These are phyloP conservation scores for Apodospora peruviana DNA, from an alignment of 495 filamentous ascomycete genomes.

Conservation along the genomic window DNA sequence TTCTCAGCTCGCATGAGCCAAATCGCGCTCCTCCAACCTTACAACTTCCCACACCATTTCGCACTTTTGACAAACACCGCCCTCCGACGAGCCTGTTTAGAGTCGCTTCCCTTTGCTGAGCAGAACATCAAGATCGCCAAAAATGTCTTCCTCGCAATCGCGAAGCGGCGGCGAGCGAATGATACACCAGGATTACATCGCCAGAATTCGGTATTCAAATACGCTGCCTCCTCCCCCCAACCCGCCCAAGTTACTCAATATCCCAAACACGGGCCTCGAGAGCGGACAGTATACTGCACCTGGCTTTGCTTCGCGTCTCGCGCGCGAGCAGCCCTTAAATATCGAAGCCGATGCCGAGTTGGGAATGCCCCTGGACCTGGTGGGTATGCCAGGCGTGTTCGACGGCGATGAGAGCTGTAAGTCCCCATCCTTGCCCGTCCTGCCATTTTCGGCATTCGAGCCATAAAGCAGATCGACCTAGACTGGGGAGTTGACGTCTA, in stretches of 20 bases:
- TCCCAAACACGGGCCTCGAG: slow-evolving; percentile 83
- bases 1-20: no score
- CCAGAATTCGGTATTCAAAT: slow-evolving; percentile 90
- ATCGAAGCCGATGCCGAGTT: slow-evolving; percentile 97
- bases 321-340: slow-evolving; percentile 85
- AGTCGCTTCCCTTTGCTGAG: no score
- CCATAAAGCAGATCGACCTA: not conserved
- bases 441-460: not conserved
- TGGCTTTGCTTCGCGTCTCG: slow-evolving; percentile 78
- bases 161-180: slow-evolving; percentile 47
- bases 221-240: slow-evolving; percentile 86
- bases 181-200: slow-evolving; percentile 94
- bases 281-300: slow-evolving; percentile 79
- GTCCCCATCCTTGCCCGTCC: slow-evolving; percentile 27
- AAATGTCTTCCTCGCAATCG: slow-evolving; percentile 23
- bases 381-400: slow-evolving; percentile 90
- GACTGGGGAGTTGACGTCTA: slow-evolving; percentile 15
- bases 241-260: slow-evolving; percentile 92
- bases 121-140: no score
- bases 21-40: no score
- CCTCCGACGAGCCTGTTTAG: no score
- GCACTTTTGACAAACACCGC: no score
- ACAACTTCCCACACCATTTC: no score
- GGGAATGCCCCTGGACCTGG: slow-evolving; percentile 92
- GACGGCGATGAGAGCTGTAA: slow-evolving; percentile 92